A percentile compares a stretch with the other conserved stretches of the same genome.
phyloP scores from a whole-genome alignment of 768 basidiomycete genomes.

The Phlegmacium glaucopus region DNA sequence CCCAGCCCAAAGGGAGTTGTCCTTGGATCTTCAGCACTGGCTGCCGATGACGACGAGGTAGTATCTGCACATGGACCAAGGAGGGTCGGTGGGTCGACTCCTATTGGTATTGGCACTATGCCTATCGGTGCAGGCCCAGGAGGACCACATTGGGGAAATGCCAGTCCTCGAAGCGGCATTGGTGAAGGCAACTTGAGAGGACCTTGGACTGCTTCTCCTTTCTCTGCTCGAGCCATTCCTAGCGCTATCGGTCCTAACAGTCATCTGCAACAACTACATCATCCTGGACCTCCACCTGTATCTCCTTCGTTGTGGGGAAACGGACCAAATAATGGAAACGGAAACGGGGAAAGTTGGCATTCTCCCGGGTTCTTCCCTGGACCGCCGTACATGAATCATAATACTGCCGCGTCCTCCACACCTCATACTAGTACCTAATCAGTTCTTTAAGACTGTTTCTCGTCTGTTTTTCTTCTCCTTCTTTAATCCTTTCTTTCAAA shows the following conservation, averaged over 20 bases:
- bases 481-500: constrained; percentile 2
- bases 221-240: too few relatives aligned
- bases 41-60: constrained; percentile 80
- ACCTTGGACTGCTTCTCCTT: constrained; percentile 22
- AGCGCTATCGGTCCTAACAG: neutral
- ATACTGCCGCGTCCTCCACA: constrained; percentile 49
- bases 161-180: constrained; percentile 42
- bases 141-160: constrained; percentile 47
- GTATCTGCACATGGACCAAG: constrained; percentile 45
- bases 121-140: constrained; percentile 18
- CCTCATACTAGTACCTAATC: constrained; percentile 30
- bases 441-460: constrained; percentile 1
- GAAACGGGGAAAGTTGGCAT: constrained; percentile 46
- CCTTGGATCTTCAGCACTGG: constrained; percentile 74
- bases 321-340: constrained; percentile 20
- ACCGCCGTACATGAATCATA: constrained; percentile 40
- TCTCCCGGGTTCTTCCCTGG: constrained; percentile 44
- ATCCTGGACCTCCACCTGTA: constrained; percentile 3
- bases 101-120: constrained; percentile 11
- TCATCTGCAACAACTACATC: constrained; percentile 11
- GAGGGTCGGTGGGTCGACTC: constrained; percentile 28
- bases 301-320: constrained; percentile 38
- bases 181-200: constrained; percentile 47
- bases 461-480: constrained; percentile 1
- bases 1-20: constrained; percentile 57